These are phyloP conservation scores for Coniochaeta sp. DNA, from an alignment of 2,329 filamentous ascomycete species.

Conservation along the genomic window DNA sequence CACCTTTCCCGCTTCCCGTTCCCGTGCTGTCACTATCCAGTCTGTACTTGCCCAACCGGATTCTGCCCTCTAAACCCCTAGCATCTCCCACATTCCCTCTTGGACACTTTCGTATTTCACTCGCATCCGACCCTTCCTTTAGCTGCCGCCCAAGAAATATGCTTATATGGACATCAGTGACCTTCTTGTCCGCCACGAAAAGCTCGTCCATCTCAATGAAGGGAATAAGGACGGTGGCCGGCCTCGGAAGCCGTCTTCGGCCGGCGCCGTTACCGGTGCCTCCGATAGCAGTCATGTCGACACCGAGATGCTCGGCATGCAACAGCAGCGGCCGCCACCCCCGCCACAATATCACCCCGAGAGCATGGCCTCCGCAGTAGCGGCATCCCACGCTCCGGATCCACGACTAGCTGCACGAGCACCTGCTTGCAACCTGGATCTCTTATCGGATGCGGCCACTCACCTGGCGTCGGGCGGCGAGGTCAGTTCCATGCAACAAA, in stretches of 20 bases:
- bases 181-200: slow-evolving; percentile 56
- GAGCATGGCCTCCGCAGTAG: slow-evolving; percentile 28
- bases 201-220: slow-evolving; percentile 57
- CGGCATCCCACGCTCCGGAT: slow-evolving; percentile 36
- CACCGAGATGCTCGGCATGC: slow-evolving; percentile 37
- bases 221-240: slow-evolving; percentile 46
- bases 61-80: neutral
- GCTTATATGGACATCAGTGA: slow-evolving; percentile 60
- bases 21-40: slow-evolving; percentile 1
- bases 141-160: slow-evolving; percentile 21
- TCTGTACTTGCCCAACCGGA: neutral
- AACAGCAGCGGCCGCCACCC: slow-evolving; percentile 18
- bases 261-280: slow-evolving; percentile 32
- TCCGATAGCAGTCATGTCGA: slow-evolving; percentile 40
- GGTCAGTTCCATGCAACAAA: slow-evolving; percentile 41
- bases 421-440: slow-evolving; percentile 47
- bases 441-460: slow-evolving; percentile 52
- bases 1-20: neutral
- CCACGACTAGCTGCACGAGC: slow-evolving; percentile 37
- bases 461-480: slow-evolving; percentile 46
- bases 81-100: slow-evolving; percentile 4
- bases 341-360: slow-evolving; percentile 34
- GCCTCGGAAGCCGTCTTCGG: slow-evolving; percentile 42
- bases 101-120: slow-evolving; percentile 15
- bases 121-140: slow-evolving; percentile 12